Evolutionary conservation across 2,329 filamentous ascomycete species (phyloP).

Genomic region (Fusarium staphyleae): DNA sequence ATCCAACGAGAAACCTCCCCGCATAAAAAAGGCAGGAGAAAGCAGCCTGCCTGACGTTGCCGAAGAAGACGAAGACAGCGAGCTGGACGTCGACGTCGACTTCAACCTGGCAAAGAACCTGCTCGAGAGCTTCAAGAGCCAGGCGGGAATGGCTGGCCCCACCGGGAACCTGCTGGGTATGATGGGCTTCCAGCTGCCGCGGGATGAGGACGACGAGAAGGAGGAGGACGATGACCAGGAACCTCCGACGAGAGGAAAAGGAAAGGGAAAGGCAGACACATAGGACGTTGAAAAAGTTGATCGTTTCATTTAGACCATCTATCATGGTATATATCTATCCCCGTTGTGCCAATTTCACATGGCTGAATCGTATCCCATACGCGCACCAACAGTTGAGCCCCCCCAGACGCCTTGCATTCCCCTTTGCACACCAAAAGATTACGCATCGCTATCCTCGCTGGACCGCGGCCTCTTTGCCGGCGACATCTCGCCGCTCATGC

Average conservation of each 20-base stretch:
- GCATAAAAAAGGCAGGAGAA: constrained; percentile 41
- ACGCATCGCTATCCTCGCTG: constrained; percentile 28
- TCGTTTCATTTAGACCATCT: background rate
- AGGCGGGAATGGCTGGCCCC: constrained; percentile 84
- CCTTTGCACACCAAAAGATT: background rate
- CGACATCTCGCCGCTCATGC: constrained; percentile 51
- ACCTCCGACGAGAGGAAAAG: constrained; percentile 8
- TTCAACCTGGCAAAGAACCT: constrained; percentile 90
- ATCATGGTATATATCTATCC: background rate
- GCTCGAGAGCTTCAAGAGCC: constrained; percentile 90
- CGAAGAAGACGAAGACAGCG: constrained; percentile 57
- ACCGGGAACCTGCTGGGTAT: constrained; percentile 86
- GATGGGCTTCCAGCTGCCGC: constrained; percentile 82
- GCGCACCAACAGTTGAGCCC: background rate
- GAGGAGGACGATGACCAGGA: constrained; percentile 37
- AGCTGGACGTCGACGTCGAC: constrained; percentile 76
- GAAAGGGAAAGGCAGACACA: constrained; percentile 10
- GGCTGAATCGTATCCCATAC: constrained; percentile 1
- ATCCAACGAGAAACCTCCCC: constrained; percentile 42
- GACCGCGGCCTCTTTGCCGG: constrained; percentile 54
- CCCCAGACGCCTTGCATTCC: background rate
- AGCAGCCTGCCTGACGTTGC: constrained; percentile 42
- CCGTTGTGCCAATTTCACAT: background rate
- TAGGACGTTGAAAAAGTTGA: background rate
- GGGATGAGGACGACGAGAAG: constrained; percentile 71